Evolutionary conservation across 495 filamentous ascomycete genomes (phyloP).

Genomic region (Cercophora scortea): DNA sequence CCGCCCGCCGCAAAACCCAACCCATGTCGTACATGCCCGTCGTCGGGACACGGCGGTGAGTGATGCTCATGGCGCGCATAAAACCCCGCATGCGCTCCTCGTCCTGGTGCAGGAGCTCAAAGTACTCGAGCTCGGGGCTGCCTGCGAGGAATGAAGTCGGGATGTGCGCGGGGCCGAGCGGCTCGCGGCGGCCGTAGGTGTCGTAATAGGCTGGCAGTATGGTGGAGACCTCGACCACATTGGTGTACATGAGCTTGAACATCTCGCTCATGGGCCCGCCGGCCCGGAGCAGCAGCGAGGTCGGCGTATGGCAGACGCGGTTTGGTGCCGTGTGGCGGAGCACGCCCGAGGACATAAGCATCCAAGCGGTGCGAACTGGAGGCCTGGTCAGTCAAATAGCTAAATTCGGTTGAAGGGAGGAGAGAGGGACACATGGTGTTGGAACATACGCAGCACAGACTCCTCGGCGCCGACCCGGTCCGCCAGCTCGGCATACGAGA

Average conservation of each 20-base stretch:
- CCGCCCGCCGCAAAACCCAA: constrained; percentile 11
- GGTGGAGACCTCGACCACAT: constrained; percentile 14
- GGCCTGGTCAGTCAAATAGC: neutral
- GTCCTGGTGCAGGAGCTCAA: constrained; percentile 18
- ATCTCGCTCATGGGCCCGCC: constrained; percentile 15
- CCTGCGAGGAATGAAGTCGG: constrained; percentile 19
- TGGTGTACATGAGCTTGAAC: constrained; percentile 52
- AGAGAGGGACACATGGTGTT: neutral
- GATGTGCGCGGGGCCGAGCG: constrained; percentile 15
- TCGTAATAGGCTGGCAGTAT: constrained; percentile 25
- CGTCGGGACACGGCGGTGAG: constrained; percentile 15
- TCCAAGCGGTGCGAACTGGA: constrained; percentile 20
- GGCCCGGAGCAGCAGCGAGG: constrained; percentile 15
- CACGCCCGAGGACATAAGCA: constrained; percentile 23
- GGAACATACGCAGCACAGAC: constrained; percentile 15
- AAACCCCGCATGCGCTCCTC: constrained; percentile 11
- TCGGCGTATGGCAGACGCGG: constrained; percentile 22
- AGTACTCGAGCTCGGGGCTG: constrained; percentile 15
- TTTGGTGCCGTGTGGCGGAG: constrained; percentile 9
- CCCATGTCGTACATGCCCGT: constrained; percentile 26
- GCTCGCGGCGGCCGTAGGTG: constrained; percentile 23
- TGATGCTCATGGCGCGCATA: constrained; percentile 21
- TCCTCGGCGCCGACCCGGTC: constrained; percentile 15
- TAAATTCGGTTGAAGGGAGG: too few species aligned
- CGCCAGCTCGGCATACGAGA: constrained; percentile 21